Evolutionary conservation across 805 yeast genomes (phyloP).

Genomic region (Candida schatavii): DNA sequence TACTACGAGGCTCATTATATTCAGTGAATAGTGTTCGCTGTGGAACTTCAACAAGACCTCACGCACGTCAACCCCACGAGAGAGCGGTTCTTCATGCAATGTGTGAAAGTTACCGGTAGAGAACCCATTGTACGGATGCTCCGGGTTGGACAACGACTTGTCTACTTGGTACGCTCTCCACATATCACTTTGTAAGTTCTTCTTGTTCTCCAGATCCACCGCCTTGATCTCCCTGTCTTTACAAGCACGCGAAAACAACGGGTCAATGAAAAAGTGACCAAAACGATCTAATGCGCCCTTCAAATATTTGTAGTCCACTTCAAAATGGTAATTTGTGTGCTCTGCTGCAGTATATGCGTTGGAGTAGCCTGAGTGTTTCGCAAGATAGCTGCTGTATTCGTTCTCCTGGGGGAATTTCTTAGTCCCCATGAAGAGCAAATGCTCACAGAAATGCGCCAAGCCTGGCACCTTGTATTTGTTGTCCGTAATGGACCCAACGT

Average conservation of each 20-base stretch:
- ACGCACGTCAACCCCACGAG: conserved; percentile 68
- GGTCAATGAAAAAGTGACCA: conserved; percentile 86
- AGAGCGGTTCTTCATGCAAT: conserved; percentile 61
- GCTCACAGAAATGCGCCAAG: conserved; percentile 56
- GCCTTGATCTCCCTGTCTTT: conserved; percentile 92
- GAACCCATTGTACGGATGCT: conserved; percentile 84
- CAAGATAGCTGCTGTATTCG: conserved; percentile 68
- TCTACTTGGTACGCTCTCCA: conserved; percentile 90
- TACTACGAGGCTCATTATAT: conserved; percentile 82
- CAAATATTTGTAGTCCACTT: conserved; percentile 69
- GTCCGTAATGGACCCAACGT: conserved; percentile 75
- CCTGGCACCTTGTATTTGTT: conserved; percentile 60
- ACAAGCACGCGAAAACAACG: conserved; percentile 69
- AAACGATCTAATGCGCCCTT: conserved; percentile 91
- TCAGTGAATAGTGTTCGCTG: conserved; percentile 70
- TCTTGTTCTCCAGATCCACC: conserved; percentile 93
- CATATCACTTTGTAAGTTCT: conserved; percentile 82
- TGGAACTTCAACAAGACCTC: conserved; percentile 78
- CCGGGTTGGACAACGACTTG: conserved; percentile 64
- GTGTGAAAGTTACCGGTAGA: conserved; percentile 87
- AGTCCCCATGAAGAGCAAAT: conserved; percentile 44
- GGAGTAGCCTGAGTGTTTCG: conserved; percentile 83
- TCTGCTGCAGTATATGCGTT: conserved; percentile 90
- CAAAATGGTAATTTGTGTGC: conserved; percentile 89
- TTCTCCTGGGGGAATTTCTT: conserved; percentile 71